phyloP scores from a whole-genome alignment of 208 protist species.

The Trypanosoma cruzi region DNA sequence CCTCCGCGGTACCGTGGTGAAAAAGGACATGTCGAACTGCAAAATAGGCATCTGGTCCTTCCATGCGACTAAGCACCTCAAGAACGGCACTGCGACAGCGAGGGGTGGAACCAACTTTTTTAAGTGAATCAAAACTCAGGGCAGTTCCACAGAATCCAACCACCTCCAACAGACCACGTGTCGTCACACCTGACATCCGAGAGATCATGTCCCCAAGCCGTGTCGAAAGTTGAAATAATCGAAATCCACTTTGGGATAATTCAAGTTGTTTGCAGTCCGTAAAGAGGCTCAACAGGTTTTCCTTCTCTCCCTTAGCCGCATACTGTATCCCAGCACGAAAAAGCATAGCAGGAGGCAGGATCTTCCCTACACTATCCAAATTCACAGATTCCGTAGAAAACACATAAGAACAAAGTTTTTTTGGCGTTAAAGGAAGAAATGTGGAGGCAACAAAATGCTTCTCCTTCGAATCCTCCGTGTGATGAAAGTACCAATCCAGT shows the following conservation, averaged over 20 bases:
- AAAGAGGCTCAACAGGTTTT: slow-evolving; percentile 15
- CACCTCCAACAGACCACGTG: slow-evolving; percentile 15
- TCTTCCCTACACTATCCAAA: not conserved
- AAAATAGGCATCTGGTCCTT: slow-evolving; percentile 56
- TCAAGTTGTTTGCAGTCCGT: slow-evolving; percentile 11
- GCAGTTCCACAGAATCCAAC: slow-evolving; percentile 29
- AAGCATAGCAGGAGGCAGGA: slow-evolving; percentile 7
- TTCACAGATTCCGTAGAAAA: slow-evolving; percentile 7
- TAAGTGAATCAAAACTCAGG: slow-evolving; percentile 27
- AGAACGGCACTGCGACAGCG: slow-evolving; percentile 30
- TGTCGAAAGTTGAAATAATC: slow-evolving; percentile 34
- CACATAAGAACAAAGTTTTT: slow-evolving; percentile 9
- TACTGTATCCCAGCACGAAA: slow-evolving; percentile 15
- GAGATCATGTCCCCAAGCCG: slow-evolving; percentile 30
- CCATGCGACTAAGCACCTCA: slow-evolving; percentile 43
- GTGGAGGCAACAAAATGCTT: slow-evolving; percentile 8
- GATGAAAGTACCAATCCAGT: slow-evolving; percentile 28
- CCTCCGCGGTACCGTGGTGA: slow-evolving; percentile 22
- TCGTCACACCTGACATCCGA: slow-evolving; percentile 6
- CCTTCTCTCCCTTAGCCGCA: slow-evolving; percentile 14
- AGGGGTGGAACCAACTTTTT: slow-evolving; percentile 24
- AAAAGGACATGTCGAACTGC: slow-evolving; percentile 48
- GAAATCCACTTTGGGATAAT: slow-evolving; percentile 13
- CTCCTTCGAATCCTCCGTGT: slow-evolving; percentile 2
- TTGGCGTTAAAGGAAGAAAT: slow-evolving; percentile 18